Evolutionary conservation across 106 monocot species (phyloP).

Genomic region (Acorus calamus): DNA sequence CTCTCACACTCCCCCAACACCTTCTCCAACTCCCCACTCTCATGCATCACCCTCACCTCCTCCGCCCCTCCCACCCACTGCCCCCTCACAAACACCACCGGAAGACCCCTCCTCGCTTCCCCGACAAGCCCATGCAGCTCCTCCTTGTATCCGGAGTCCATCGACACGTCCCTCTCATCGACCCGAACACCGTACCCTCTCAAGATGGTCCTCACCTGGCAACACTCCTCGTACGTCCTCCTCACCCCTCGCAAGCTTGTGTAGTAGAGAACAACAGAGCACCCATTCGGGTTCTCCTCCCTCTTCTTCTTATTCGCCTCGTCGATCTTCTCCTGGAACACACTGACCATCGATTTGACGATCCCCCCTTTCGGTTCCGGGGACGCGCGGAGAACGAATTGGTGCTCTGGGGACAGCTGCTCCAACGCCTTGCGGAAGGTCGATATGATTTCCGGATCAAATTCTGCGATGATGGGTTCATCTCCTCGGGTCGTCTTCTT

Average conservation of each 20-base stretch:
- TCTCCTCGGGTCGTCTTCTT: too few relatives aligned
- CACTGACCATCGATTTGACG: constrained; percentile 39
- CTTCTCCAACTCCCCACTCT: constrained; percentile 32
- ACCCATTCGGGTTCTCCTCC: constrained; percentile 4
- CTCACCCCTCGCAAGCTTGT: constrained; percentile 78
- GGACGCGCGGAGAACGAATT: background rate
- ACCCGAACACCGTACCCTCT: constrained; percentile 41
- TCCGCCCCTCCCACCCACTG: constrained; percentile 57
- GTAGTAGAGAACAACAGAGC: constrained; percentile 58
- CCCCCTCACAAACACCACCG: constrained; percentile 63
- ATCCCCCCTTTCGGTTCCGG: constrained; percentile 21
- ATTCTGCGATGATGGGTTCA: constrained; percentile 10
- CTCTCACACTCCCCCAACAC: constrained; percentile 37
- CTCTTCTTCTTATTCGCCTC: constrained; percentile 20
- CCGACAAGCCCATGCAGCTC: constrained; percentile 54
- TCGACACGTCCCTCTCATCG: constrained; percentile 84
- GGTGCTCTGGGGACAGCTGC: constrained; percentile 14
- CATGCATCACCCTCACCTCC: constrained; percentile 55
- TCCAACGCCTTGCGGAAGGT: constrained; percentile 30
- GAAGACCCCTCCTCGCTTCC: constrained; percentile 27
- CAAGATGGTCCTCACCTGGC: constrained; percentile 26
- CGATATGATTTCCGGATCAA: constrained; percentile 33
- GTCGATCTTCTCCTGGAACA: constrained; percentile 58
- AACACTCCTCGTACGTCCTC: constrained; percentile 80
- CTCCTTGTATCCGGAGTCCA: constrained; percentile 63